phyloP scores from a whole-genome alignment of 2,329 filamentous ascomycete genomes.

The Polytolypa hystricis region DNA sequence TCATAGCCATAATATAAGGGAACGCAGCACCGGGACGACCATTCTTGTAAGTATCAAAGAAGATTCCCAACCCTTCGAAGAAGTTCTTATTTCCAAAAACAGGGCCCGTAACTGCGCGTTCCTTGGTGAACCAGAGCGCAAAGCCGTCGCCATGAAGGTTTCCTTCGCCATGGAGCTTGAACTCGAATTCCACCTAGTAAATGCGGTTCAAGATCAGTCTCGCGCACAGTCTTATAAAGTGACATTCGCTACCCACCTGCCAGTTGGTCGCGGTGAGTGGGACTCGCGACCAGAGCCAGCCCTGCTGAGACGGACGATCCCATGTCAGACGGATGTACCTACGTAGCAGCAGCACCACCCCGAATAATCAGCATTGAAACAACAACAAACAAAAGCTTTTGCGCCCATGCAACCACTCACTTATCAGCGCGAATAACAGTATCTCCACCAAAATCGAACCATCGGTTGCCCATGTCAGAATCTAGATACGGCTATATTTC shows the following conservation, averaged over 20 bases:
- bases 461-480: conserved; percentile 94
- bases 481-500: conserved; percentile 85
- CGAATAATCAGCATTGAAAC: not conserved
- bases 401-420: conserved; percentile 25
- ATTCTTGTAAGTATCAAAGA: conserved; percentile 99
- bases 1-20: conserved; percentile 97
- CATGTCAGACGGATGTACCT: conserved; percentile 89
- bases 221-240: conserved; percentile 1
- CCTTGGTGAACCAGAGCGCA: conserved; percentile 95
- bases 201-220: conserved; percentile 1
- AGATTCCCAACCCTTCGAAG: conserved; percentile 90
- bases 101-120: conserved; percentile 65
- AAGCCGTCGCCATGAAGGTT: conserved; percentile 93
- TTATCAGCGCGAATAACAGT: conserved; percentile 66
- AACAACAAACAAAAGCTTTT: too few species aligned
- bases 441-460: conserved; percentile 98
- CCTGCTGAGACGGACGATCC: conserved; percentile 78
- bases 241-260: conserved; percentile 47
- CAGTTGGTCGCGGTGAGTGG: conserved; percentile 96
- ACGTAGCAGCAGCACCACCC: conserved; percentile 16
- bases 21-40: conserved; percentile 92
- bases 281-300: conserved; percentile 88
- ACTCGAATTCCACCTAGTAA: conserved; percentile 71
- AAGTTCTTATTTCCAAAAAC: conserved; percentile 83
- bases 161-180: conserved; percentile 81